Conservation (phyloP, 2,329 filamentous ascomycete species). For the Calonectria montana region DNA sequence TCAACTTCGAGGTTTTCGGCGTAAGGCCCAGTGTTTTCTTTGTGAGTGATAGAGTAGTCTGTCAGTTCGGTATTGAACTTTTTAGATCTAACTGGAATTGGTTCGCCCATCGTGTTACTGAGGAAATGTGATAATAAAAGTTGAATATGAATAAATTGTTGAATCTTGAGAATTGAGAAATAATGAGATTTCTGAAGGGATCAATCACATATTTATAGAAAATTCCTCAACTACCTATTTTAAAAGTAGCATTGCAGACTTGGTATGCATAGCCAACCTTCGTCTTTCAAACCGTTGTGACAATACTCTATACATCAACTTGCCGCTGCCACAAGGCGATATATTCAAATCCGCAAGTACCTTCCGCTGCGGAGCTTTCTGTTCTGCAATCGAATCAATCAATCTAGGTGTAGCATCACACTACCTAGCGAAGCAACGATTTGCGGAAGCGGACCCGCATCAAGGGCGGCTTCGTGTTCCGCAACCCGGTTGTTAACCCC, state of each 20-base stretch:
- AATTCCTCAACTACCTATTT: neutral
- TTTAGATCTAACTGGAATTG: constrained; percentile 38
- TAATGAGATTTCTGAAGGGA: neutral
- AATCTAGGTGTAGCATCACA: neutral
- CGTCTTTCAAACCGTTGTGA: neutral
- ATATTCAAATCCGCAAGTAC: neutral
- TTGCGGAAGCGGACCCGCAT: constrained; percentile 24
- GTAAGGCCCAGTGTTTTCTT: constrained; percentile 51
- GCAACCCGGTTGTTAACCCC: constrained; percentile 9
- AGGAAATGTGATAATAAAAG: neutral
- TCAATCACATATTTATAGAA: neutral
- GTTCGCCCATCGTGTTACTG: constrained; percentile 34
- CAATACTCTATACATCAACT: neutral
- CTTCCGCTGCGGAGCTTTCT: neutral
- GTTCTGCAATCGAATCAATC: neutral
- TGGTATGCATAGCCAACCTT: neutral
- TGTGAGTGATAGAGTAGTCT: constrained; percentile 49
- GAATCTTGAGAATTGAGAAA: neutral
- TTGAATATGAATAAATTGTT: neutral
- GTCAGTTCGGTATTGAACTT: constrained; percentile 56
- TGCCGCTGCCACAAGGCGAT: neutral
- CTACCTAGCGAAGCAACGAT: neutral
- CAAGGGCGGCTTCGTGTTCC: neutral
- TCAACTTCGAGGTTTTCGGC: constrained; percentile 57
- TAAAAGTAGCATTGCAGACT: neutral